Base-by-base conservation (phyloP, 176 grass and related monocot genomes). In the Hordeum vulgare region DNA sequence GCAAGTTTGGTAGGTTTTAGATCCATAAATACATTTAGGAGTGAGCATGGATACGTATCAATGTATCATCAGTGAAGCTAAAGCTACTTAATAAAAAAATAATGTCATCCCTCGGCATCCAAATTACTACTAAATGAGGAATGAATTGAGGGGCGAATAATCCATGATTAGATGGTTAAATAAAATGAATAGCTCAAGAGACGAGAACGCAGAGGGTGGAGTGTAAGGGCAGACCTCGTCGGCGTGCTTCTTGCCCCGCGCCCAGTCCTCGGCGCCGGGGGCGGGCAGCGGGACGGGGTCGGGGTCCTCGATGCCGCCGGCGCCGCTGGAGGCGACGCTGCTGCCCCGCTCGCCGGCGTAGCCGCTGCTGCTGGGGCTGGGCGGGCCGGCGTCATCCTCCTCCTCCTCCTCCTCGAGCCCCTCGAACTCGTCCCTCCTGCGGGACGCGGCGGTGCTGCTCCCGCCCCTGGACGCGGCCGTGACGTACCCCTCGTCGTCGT, bases 311-410 rank as follows among this genome's bases (percentile, higher is more conserved):
- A 83, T 63, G 45, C 71, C 91, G 67, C 76, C 91, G 44, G 13
- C 44, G 80, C 91, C 93, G 83, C 94, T 97, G 75, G 94, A 96
- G 24, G 77, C 85, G 68, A 88, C 83, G 77, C 96, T 98, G 77
- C 91, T 94, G 33, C 96, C 96, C 20, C 93, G 83, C 93, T 95
- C 93, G 7, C 89, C 96, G 11, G 93, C 96, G 65, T 96, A 99
- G 70, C 93, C 93, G 54, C 93, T 94, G 74, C 96, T 96, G 80
- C 96, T 92, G 74, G 96, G 91, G 79, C 93, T 99, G 29, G 87
- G 89, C 12, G 88, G 93, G 31, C 57, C 85, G 11, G 77, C 53
- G 49, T 93, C 86, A 9, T 79, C 84, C 42, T 86, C 54, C 59
- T 69, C 85, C 68, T 67, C 84, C 15, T 69, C 85, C 15, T 85